A percentile compares a stretch with the other conserved stretches of the same genome.
These are phyloP conservation scores for Osmanthus fragrans DNA, from an alignment of 257 asterid species.

Conservation along the genomic window DNA sequence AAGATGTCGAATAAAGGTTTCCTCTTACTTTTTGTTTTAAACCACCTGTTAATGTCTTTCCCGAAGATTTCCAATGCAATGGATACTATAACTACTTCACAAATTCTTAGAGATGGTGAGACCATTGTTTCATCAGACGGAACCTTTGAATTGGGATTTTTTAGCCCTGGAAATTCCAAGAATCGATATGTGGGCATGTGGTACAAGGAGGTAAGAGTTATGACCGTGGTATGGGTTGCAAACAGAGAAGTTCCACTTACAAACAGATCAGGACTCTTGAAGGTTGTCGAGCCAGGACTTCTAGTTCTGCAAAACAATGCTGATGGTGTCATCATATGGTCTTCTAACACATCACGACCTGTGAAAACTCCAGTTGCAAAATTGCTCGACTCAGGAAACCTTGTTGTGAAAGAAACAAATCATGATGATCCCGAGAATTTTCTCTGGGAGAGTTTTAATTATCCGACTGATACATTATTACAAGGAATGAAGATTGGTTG, in stretches of 20 bases:
- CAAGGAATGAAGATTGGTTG: slow-evolving; percentile 31
- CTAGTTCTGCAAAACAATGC: not conserved
- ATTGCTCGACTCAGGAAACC: slow-evolving; percentile 29
- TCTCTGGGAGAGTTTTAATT: slow-evolving; percentile 34
- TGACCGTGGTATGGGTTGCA: slow-evolving; percentile 22
- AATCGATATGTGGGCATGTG: slow-evolving; percentile 16
- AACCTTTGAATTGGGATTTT: slow-evolving; percentile 37
- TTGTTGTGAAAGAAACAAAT: slow-evolving; percentile 29
- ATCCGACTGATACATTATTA: slow-evolving; percentile 28
- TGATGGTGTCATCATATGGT: slow-evolving; percentile 5
- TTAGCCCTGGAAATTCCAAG: slow-evolving; percentile 18
- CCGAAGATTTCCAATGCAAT: slow-evolving; percentile 1
- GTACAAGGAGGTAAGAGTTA: slow-evolving; percentile 4
- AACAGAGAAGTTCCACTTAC: slow-evolving; percentile 19
- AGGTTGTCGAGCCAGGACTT: not conserved
- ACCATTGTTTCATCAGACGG: slow-evolving; percentile 29
- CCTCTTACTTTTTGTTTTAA: not conserved
- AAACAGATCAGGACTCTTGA: not conserved
- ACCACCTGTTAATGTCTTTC: not conserved
- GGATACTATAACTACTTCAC: slow-evolving; percentile 20
- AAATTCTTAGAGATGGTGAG: slow-evolving; percentile 25
- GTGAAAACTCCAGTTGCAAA: not conserved
- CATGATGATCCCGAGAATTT: slow-evolving; percentile 5
- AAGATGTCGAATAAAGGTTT: not conserved
- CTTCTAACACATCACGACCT: not conserved